Conservation (phyloP, 2,329 filamentous ascomycete species). For the Chrysosphaeria jannelii region DNA sequence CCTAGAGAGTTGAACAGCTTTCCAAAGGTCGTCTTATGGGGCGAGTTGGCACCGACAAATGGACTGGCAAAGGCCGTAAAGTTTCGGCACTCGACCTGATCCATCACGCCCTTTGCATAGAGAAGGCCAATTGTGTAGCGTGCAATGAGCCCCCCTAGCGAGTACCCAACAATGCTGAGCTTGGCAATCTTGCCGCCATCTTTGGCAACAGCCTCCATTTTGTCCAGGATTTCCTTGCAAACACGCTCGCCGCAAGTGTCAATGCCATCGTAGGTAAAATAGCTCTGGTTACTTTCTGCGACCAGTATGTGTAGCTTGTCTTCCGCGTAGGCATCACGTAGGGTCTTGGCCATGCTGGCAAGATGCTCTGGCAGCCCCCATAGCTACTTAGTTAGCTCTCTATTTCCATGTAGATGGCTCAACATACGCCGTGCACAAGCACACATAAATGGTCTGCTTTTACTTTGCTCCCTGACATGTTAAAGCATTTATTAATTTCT, state of each 20-base stretch:
- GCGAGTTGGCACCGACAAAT: slow-evolving; percentile 46
- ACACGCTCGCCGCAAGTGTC: slow-evolving; percentile 37
- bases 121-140: slow-evolving; percentile 68
- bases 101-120: slow-evolving; percentile 50
- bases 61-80: slow-evolving; percentile 81
- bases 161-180: slow-evolving; percentile 72
- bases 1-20: slow-evolving; percentile 61
- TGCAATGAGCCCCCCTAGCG: slow-evolving; percentile 59
- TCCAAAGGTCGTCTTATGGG: slow-evolving; percentile 30
- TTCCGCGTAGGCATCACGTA: slow-evolving; percentile 27
- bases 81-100: slow-evolving; percentile 58
- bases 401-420: neutral
- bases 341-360: slow-evolving; percentile 29
- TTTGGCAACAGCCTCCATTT: slow-evolving; percentile 15
- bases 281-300: slow-evolving; percentile 42
- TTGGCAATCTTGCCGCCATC: slow-evolving; percentile 51
- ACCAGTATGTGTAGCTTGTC: slow-evolving; percentile 40
- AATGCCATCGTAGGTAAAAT: slow-evolving; percentile 40
- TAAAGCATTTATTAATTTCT: slow-evolving; percentile 1
- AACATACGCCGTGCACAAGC: slow-evolving; percentile 38
- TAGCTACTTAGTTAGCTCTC: slow-evolving; percentile 16
- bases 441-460: slow-evolving; percentile 46
- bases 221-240: slow-evolving; percentile 33
- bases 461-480: no score
- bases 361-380: slow-evolving; percentile 61